Evolutionary conservation across 208 protist genomes (phyloP).

Genomic region (Angomonas deanei): DNA sequence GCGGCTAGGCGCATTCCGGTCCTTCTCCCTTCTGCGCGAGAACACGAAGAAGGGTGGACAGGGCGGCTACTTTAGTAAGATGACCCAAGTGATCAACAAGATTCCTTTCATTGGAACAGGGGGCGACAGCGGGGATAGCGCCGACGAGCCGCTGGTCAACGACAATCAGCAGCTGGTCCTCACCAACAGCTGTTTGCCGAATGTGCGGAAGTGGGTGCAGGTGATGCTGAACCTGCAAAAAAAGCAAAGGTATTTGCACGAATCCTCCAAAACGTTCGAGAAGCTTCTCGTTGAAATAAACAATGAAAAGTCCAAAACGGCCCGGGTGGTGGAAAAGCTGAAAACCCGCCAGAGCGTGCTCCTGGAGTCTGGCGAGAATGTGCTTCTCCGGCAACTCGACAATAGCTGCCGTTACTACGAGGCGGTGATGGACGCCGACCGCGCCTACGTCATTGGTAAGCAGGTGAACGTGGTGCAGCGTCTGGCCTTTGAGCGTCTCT

Average conservation of each 20-base stretch:
- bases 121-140: not conserved
- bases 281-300: not conserved
- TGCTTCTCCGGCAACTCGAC: not conserved
- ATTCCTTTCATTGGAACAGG: not conserved
- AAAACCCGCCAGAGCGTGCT: not conserved
- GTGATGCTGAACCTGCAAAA: not conserved
- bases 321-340: not conserved
- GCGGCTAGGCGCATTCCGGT: not conserved
- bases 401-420: not conserved
- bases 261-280: not conserved
- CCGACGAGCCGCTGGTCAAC: not conserved
- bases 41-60: not conserved
- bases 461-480: not conserved
- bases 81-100: not conserved
- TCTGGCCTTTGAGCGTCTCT: not conserved
- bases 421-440: not conserved
- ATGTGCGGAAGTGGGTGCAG: conserved; percentile 1
- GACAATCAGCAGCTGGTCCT: not conserved
- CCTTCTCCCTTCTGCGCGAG: not conserved
- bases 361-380: not conserved
- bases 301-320: not conserved
- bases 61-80: not conserved
- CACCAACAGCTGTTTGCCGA: not conserved
- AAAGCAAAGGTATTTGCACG: not conserved
- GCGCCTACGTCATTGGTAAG: not conserved